Conservation (phyloP, 2,329 filamentous ascomycete species). For the Ambrosiella beaveri region DNA sequence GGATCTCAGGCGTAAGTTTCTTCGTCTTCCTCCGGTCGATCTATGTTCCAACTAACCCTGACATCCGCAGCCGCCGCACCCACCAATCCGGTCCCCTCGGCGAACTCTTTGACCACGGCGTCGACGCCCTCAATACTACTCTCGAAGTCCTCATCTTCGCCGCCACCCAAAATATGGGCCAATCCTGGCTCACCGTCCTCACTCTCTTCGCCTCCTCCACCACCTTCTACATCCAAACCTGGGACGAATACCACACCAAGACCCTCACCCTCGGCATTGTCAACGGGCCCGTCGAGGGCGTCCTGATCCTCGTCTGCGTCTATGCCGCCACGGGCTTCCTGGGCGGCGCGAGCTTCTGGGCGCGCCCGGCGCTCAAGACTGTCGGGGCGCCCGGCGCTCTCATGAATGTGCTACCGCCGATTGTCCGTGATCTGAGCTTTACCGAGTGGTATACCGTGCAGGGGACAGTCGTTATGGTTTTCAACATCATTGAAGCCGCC, state of each 20-base stretch:
- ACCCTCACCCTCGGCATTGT: slow-evolving; percentile 82
- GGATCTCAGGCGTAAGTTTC: slow-evolving; percentile 68
- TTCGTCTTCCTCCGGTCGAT: not conserved
- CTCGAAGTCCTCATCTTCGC: slow-evolving; percentile 86
- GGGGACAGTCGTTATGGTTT: slow-evolving; percentile 61
- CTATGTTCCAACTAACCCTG: not conserved
- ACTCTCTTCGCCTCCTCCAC: slow-evolving; percentile 68
- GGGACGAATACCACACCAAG: slow-evolving; percentile 98
- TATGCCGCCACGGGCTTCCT: slow-evolving; percentile 71
- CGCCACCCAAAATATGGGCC: slow-evolving; percentile 79
- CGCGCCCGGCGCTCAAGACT: slow-evolving; percentile 58
- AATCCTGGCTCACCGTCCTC: slow-evolving; percentile 75
- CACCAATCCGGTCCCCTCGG: slow-evolving; percentile 83
- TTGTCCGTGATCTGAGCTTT: slow-evolving; percentile 63
- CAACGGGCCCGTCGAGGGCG: slow-evolving; percentile 88
- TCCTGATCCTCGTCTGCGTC: slow-evolving; percentile 65
- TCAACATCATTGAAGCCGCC: slow-evolving; percentile 68
- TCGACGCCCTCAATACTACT: slow-evolving; percentile 92
- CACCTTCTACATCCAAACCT: slow-evolving; percentile 98
- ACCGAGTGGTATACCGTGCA: slow-evolving; percentile 88
- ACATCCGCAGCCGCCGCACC: slow-evolving; percentile 52
- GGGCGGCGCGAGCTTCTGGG: slow-evolving; percentile 87
- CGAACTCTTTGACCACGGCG: slow-evolving; percentile 93
- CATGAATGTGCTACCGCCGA: slow-evolving; percentile 18
- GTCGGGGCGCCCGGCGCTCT: slow-evolving; percentile 44